A percentile compares a stretch with the other conserved stretches of the same genome.
Evolutionary conservation across 371 early-diverging fungal genomes (phyloP).

Genomic region (Cladochytrium tenue): DNA sequence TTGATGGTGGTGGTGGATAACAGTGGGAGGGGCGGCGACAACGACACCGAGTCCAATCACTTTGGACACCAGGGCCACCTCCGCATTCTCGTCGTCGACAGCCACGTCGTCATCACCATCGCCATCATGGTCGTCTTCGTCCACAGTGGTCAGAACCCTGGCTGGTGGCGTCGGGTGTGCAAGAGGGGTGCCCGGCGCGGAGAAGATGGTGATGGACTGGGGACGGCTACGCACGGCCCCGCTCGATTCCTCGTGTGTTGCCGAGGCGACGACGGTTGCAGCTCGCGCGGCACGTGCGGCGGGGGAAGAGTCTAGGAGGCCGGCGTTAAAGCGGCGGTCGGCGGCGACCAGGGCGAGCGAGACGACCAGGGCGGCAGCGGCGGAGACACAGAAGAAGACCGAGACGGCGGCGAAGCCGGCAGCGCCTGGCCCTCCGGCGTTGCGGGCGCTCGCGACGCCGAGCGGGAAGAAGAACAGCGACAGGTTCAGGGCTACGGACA

Average conservation of each 20-base stretch:
- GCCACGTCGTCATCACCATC: neutral
- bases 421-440: neutral
- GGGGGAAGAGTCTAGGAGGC: neutral
- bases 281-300: neutral
- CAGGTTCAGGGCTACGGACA: conserved; percentile 45
- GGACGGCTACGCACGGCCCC: neutral
- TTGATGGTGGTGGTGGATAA: neutral
- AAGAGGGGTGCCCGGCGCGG: no score
- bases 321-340: neutral
- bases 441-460: conserved; percentile 44
- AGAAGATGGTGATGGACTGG: no score
- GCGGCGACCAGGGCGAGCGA: neutral
- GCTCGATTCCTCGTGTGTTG: neutral
- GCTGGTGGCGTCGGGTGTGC: no score
- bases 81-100: neutral
- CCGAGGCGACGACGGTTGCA: neutral
- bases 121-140: neutral
- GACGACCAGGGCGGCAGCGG: neutral
- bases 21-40: neutral
- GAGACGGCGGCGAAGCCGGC: neutral
- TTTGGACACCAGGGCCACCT: neutral
- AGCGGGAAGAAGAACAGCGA: conserved; percentile 53
- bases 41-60: neutral
- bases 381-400: neutral
- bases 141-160: neutral